phyloP scores from a whole-genome alignment of 257 asterid genomes.

The Ophiorrhiza pumila region DNA sequence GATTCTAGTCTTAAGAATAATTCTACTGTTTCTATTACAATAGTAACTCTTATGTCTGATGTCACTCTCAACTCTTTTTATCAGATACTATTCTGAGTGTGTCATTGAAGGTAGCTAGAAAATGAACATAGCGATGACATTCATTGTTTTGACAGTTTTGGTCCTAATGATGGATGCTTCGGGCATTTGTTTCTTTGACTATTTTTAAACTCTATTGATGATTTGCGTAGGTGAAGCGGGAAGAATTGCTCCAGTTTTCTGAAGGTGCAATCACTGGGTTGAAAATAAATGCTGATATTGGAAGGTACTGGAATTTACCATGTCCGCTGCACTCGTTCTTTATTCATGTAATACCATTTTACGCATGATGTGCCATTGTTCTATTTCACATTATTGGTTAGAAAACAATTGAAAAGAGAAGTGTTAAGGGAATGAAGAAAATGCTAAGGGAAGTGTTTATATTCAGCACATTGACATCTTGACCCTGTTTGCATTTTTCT shows the following conservation, averaged over 20 bases:
- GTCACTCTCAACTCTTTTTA: background rate
- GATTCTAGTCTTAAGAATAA: background rate
- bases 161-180: background rate
- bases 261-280: slow-evolving; percentile 96
- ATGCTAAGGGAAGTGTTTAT: background rate
- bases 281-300: slow-evolving; percentile 77
- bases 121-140: background rate
- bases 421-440: background rate
- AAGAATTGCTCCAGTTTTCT: slow-evolving; percentile 91
- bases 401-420: background rate
- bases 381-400: background rate
- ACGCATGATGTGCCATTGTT: background rate
- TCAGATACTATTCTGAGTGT: background rate
- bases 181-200: background rate
- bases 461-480: background rate
- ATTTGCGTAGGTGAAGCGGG: slow-evolving; percentile 75
- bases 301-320: slow-evolving; percentile 45
- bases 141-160: background rate
- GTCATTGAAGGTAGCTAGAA: background rate
- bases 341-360: background rate
- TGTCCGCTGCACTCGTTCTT: slow-evolving; percentile 6
- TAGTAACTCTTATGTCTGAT: background rate
- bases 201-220: slow-evolving; percentile 8
- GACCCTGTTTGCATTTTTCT: slow-evolving; percentile 6
- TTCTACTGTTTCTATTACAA: background rate